Evolutionary conservation across 305 asterid genomes (phyloP).

Genomic region (Nicotiana rustica): DNA sequence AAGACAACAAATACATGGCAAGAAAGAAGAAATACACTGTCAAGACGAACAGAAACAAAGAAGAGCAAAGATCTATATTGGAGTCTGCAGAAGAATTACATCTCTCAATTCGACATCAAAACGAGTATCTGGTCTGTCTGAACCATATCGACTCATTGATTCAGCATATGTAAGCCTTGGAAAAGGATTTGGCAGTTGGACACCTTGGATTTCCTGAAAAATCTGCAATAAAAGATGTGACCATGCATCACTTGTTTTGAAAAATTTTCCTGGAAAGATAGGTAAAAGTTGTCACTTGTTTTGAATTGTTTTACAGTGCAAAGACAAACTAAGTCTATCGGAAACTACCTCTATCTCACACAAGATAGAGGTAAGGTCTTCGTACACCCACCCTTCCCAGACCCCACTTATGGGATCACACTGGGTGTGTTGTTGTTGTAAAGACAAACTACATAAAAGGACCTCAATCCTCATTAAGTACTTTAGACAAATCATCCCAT

Average conservation of each 20-base stretch:
- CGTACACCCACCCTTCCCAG: no score
- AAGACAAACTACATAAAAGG: background rate
- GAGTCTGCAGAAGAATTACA: conserved; percentile 54
- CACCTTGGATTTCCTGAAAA: conserved; percentile 79
- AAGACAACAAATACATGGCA: background rate
- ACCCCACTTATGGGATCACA: no score
- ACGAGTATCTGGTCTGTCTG: conserved; percentile 92
- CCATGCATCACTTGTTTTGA: conserved; percentile 8
- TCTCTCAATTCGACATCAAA: conserved; percentile 83
- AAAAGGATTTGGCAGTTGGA: conserved; percentile 85
- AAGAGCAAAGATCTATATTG: conserved; percentile 23
- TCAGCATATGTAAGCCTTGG: conserved; percentile 94
- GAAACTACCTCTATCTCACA: no score
- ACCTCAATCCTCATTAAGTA: conserved; percentile 31
- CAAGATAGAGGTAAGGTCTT: no score
- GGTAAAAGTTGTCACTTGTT: background rate
- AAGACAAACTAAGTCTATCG: background rate
- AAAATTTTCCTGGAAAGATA: background rate
- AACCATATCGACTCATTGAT: conserved; percentile 88
- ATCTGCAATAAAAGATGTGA: conserved; percentile 62
- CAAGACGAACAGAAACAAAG: background rate
- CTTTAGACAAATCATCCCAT: conserved; percentile 20
- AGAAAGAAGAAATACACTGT: conserved; percentile 8
- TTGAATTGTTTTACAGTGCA: background rate
- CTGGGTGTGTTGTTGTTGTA: background rate